Base-by-base conservation (phyloP, 352 stramenopile genomes). In the Thalassiosira exigua region DNA sequence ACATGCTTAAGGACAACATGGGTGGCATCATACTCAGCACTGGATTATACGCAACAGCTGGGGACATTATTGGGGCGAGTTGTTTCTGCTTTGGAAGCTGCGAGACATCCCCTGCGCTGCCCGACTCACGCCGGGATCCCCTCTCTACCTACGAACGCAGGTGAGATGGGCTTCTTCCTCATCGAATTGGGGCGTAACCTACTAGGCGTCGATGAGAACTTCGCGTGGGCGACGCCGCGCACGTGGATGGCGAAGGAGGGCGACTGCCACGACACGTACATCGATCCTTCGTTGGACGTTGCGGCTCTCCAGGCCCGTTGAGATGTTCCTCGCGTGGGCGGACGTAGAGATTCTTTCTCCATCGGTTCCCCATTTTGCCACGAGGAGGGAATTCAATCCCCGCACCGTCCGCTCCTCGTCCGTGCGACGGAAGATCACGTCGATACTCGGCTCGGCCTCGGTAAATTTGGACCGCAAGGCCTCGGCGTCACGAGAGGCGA, bases 141-240 rank as follows among this genome's bases (percentile, higher is more conserved):
- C 33, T 56, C 32, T 69, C 71, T 54, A 77, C 67, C 54, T 12
- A 39, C 72, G 24, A 86, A 91, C 61, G 91, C 82, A 82, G 89
- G 89, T 27, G 85, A 94, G 76, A 91, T 98, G 59, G 97, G 97
- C 56, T 99, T 96, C 91, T 98, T 98, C 87, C 91, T 95, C n/a
- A 81, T 99, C 70, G 82, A 88, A 67, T 29, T 92, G 12, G 88
- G 88, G 19, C 73, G 87, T 4, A 91, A 93, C 71, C 64, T 91
- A 19, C 69, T 92, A 2, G 88, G 88, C 17, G 87, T 93, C 27
- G 88, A 93, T 74, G 57, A 57, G 0, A 85, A 87, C 64, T 59
- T 91, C 52, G 59, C 67, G 2, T 93, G 88, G 88, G 85, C 88
- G 11, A 90, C 77, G 17, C 88, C 85, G 9, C 66, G 68, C 2